phyloP scores from a whole-genome alignment of 2,329 filamentous ascomycete species.

The Neonectria magnoliae region DNA sequence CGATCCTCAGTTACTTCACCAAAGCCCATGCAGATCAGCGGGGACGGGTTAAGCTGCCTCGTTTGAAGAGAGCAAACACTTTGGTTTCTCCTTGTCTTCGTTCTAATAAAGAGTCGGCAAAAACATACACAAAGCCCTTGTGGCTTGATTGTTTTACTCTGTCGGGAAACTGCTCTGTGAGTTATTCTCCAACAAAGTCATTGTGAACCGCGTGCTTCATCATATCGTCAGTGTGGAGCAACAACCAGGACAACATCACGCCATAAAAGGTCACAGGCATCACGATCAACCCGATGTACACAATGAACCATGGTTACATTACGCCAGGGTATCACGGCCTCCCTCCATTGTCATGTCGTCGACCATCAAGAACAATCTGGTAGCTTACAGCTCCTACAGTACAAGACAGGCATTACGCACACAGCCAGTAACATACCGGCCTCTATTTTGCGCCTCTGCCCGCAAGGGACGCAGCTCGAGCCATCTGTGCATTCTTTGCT shows the following conservation, averaged over 20 bases:
- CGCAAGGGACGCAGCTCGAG: conserved; percentile 61
- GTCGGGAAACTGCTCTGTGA: not conserved
- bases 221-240: conserved; percentile 30
- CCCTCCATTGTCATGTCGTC: conserved; percentile 27
- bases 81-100: not conserved
- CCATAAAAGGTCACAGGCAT: conserved; percentile 25
- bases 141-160: not conserved
- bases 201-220: conserved; percentile 6
- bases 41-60: not conserved
- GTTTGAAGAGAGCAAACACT: not conserved
- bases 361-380: not conserved
- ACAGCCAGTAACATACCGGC: not conserved
- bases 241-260: conserved; percentile 26
- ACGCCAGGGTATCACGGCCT: conserved; percentile 34
- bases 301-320: conserved; percentile 25
- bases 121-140: not conserved
- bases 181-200: not conserved
- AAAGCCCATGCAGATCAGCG: not conserved
- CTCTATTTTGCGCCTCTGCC: conserved; percentile 65
- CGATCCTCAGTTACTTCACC: not conserved
- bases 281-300: conserved; percentile 27
- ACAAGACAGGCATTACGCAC: not conserved
- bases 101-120: not conserved
- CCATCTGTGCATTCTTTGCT: conserved; percentile 66
- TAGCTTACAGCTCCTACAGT: not conserved